Conservation (phyloP, 768 basidiomycete genomes). For the Obba rivulosa region DNA sequence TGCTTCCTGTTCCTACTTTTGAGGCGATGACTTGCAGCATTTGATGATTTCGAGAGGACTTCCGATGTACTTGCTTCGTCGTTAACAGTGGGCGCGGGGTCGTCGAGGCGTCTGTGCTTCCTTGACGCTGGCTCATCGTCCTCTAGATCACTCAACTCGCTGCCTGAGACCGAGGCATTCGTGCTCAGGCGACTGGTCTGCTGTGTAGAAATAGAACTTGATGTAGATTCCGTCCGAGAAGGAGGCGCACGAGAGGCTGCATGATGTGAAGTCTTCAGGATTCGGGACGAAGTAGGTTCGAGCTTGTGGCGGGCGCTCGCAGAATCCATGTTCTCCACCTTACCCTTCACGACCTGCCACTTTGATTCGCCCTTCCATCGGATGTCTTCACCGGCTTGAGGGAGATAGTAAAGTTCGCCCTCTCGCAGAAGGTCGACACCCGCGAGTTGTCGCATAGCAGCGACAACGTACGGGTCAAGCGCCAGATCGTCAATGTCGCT, state of each 20-base stretch:
- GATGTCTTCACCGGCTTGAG: slow-evolving; percentile 38
- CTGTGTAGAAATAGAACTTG: slow-evolving; percentile 8
- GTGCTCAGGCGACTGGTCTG: slow-evolving; percentile 3
- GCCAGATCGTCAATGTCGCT: slow-evolving; percentile 44
- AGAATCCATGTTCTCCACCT: slow-evolving; percentile 4
- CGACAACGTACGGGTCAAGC: slow-evolving; percentile 49
- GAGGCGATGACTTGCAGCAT: background rate
- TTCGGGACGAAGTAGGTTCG: background rate
- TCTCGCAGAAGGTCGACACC: slow-evolving; percentile 62
- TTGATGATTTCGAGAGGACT: background rate
- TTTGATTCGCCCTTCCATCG: slow-evolving; percentile 11
- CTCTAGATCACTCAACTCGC: slow-evolving; percentile 14
- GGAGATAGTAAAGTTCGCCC: slow-evolving; percentile 61
- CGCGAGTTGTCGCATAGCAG: slow-evolving; percentile 53
- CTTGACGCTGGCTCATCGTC: slow-evolving; percentile 6
- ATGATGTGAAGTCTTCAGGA: background rate
- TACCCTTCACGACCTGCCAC: background rate
- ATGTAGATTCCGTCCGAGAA: slow-evolving; percentile 9
- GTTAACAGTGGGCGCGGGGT: background rate
- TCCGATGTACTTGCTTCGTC: background rate
- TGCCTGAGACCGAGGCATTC: slow-evolving; percentile 8
- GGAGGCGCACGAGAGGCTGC: slow-evolving; percentile 7
- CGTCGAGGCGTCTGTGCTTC: background rate
- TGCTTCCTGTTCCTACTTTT: slow-evolving; percentile 21
- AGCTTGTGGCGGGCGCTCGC: slow-evolving; percentile 7